phyloP scores from a whole-genome alignment of 331 rosid genomes.

The Quercus lobata region DNA sequence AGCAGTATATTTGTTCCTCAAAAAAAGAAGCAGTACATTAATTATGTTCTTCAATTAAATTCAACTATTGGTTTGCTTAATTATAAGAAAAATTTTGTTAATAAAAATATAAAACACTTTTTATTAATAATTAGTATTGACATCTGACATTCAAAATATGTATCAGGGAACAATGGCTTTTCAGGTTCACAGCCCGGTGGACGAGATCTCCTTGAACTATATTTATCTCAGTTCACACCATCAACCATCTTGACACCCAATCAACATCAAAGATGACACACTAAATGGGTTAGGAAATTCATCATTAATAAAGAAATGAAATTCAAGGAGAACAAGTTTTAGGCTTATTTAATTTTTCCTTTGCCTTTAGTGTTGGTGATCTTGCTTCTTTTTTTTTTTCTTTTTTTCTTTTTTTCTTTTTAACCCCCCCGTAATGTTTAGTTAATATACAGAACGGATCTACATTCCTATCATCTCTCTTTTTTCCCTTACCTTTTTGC shows the following conservation, averaged over 20 bases:
- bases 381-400: no score
- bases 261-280: conserved; percentile 5
- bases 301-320: no score
- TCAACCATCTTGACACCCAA: conserved; percentile 4
- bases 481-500: no score
- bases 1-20: not conserved
- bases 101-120: not conserved
- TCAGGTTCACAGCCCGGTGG: conserved; percentile 18
- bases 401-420: no score
- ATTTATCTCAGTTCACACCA: conserved; percentile 24
- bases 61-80: not conserved
- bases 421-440: no score
- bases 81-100: not conserved
- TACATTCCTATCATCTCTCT: no score
- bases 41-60: not conserved
- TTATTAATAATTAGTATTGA: not conserved
- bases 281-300: not conserved
- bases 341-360: no score
- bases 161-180: conserved; percentile 21
- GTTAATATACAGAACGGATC: no score
- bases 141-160: not conserved
- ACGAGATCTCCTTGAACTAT: conserved; percentile 24
- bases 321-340: no score
- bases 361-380: no score
- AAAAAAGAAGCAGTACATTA: not conserved